Conservation (phyloP, 2,329 filamentous ascomycete species). For the Huntiella omanensis region DNA sequence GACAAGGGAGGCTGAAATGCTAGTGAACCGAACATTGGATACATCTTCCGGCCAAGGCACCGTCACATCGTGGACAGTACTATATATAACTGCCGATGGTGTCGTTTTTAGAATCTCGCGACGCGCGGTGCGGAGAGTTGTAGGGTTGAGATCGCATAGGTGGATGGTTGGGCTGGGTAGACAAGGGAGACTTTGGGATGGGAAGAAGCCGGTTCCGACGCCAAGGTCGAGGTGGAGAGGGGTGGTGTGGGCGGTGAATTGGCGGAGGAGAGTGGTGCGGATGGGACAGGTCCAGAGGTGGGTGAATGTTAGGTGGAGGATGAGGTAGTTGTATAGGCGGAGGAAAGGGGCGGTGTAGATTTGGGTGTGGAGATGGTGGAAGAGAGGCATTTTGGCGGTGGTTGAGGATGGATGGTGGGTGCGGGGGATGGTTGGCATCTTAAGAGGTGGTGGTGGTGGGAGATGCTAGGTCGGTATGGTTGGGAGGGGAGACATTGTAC, state of each 20-base stretch:
- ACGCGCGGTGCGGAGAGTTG: slow-evolving; percentile 17
- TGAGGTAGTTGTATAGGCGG: slow-evolving; percentile 17
- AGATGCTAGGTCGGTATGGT: not conserved
- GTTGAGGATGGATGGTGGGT: not conserved
- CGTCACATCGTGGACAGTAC: slow-evolving; percentile 19
- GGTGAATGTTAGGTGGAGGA: slow-evolving; percentile 20
- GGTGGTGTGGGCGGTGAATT: slow-evolving; percentile 20
- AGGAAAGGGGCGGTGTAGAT: slow-evolving; percentile 9
- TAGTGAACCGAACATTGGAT: slow-evolving; percentile 8
- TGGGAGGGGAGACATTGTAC: not conserved
- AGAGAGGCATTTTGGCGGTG: not conserved
- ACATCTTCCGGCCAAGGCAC: slow-evolving; percentile 20
- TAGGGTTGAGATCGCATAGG: slow-evolving; percentile 20
- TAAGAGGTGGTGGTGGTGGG: not conserved
- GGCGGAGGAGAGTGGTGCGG: slow-evolving; percentile 16
- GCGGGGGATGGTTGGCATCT: not conserved
- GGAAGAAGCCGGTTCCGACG: slow-evolving; percentile 23
- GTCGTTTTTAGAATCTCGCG: slow-evolving; percentile 13
- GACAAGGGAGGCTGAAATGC: slow-evolving; percentile 6
- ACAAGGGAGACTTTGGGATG: not conserved
- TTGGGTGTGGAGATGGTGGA: slow-evolving; percentile 2
- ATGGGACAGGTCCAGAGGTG: slow-evolving; percentile 21
- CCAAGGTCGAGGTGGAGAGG: slow-evolving; percentile 22
- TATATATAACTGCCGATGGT: slow-evolving; percentile 3
- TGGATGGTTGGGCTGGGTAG: too few relatives aligned